Conservation (phyloP, 176 grass and related monocot genomes). For the Metroxylon sagu region DNA sequence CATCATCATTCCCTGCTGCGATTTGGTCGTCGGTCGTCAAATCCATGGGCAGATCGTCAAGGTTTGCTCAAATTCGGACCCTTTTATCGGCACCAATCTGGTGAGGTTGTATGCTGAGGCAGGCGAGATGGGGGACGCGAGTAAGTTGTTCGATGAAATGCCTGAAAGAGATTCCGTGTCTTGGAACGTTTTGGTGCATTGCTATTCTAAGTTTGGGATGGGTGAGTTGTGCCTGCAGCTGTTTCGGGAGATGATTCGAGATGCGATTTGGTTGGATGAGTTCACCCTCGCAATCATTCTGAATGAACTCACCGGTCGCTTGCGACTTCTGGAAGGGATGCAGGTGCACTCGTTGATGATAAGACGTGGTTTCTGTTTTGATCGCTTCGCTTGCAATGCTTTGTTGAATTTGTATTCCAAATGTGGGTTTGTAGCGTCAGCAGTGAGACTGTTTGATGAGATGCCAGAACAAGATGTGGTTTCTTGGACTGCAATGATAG, state of each 20-base stretch:
- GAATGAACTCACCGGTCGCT: conserved; percentile 6
- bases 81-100: conserved; percentile 11
- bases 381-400: conserved; percentile 22
- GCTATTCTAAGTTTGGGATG: conserved; percentile 2
- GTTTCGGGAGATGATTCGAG: conserved; percentile 3
- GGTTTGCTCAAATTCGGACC: neutral
- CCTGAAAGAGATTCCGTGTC: neutral
- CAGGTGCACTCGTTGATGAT: conserved; percentile 22
- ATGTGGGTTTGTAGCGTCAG: conserved; percentile 5
- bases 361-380: conserved; percentile 1
- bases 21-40: conserved; percentile 2
- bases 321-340: conserved; percentile 2
- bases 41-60: conserved; percentile 5
- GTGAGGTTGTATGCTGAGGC: conserved; percentile 6
- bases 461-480: conserved; percentile 20
- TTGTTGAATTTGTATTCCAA: conserved; percentile 30
- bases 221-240: neutral
- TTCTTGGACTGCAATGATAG: conserved; percentile 30
- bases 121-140: neutral
- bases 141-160: conserved; percentile 16
- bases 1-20: conserved; percentile 12
- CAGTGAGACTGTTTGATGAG: conserved; percentile 11
- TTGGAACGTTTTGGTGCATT: conserved; percentile 12
- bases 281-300: conserved; percentile 12
- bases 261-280: conserved; percentile 9